Conservation (phyloP, 768 basidiomycete genomes). For the Gymnopilus junonius region DNA sequence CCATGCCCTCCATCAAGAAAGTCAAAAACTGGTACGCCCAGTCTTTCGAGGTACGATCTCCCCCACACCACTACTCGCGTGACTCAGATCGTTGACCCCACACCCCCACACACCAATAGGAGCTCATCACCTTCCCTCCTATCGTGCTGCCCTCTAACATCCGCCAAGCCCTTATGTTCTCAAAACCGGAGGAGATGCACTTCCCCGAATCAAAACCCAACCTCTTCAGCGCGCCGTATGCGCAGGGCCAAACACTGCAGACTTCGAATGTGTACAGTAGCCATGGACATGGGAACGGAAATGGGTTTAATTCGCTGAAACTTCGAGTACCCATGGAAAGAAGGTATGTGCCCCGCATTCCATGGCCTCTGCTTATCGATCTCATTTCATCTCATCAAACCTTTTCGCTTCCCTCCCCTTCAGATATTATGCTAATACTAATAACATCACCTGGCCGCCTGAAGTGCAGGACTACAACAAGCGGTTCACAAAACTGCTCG, state of each 20-base stretch:
- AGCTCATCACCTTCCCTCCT: constrained; percentile 85
- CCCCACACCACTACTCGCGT: constrained; percentile 13
- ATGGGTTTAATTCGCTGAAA: constrained; percentile 60
- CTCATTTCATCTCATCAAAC: not conserved
- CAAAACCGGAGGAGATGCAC: constrained; percentile 46
- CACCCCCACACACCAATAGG: constrained; percentile 59
- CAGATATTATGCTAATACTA: constrained; percentile 87
- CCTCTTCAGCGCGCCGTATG: constrained; percentile 63
- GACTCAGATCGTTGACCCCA: not conserved
- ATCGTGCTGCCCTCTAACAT: constrained; percentile 72
- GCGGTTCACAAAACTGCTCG: constrained; percentile 84
- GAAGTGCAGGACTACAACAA: constrained; percentile 94
- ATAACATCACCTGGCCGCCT: constrained; percentile 80
- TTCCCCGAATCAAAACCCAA: constrained; percentile 84
- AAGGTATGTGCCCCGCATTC: too few relatives aligned
- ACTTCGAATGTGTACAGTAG: constrained; percentile 21
- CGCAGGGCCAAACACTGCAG: constrained; percentile 8
- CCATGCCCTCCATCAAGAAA: constrained; percentile 91
- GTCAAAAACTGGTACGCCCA: constrained; percentile 99
- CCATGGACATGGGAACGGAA: constrained; percentile 39
- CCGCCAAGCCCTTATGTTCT: constrained; percentile 63
- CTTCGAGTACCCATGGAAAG: constrained; percentile 85
- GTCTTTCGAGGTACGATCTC: constrained; percentile 83
- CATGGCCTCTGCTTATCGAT: constrained; percentile 4
- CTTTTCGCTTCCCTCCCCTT: constrained; percentile 11